A percentile compares a stretch with the other conserved stretches of the same genome.
Evolutionary conservation across 2,329 filamentous ascomycete genomes (phyloP).

Genomic region (Huntiella decipiens): DNA sequence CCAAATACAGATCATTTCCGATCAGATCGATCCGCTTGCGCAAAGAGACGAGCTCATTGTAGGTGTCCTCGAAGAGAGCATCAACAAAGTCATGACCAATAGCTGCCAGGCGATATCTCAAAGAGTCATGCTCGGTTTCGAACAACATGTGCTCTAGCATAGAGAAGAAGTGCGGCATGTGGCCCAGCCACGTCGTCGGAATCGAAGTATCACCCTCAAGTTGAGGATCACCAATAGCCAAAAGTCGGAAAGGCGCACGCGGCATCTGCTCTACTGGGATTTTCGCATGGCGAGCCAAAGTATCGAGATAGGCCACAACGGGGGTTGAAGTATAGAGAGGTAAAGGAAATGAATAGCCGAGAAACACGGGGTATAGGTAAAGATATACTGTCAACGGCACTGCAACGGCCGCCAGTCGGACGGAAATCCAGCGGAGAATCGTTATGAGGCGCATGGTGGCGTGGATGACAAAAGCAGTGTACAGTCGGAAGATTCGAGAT

Average conservation of each 20-base stretch:
- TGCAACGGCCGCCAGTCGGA: conserved; percentile 35
- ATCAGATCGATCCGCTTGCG: conserved; percentile 74
- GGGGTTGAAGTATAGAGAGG: conserved; percentile 17
- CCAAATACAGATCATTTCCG: conserved; percentile 88
- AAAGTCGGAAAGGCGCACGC: conserved; percentile 61
- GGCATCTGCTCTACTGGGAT: conserved; percentile 4
- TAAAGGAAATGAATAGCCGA: conserved; percentile 60
- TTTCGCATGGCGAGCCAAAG: conserved; percentile 9
- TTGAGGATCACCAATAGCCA: conserved; percentile 80
- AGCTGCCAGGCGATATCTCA: conserved; percentile 33
- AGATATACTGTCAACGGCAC: conserved; percentile 56
- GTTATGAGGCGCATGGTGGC: conserved; percentile 23
- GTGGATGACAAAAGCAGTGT: too few species aligned
- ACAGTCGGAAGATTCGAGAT: too few species aligned
- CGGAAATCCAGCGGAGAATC: conserved; percentile 35
- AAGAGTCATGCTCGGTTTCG: conserved; percentile 24
- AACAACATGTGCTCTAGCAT: conserved; percentile 30
- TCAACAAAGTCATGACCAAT: conserved; percentile 40
- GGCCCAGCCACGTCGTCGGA: conserved; percentile 33
- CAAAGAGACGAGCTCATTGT: conserved; percentile 42
- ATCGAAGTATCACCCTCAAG: conserved; percentile 83
- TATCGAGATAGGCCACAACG: conserved; percentile 10
- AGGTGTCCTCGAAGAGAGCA: conserved; percentile 48
- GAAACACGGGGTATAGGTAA: conserved; percentile 72
- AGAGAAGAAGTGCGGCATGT: conserved; percentile 33